Evolutionary conservation across 2,329 filamentous ascomycete species (phyloP).

Genomic region (Microcyclosporella mali): DNA sequence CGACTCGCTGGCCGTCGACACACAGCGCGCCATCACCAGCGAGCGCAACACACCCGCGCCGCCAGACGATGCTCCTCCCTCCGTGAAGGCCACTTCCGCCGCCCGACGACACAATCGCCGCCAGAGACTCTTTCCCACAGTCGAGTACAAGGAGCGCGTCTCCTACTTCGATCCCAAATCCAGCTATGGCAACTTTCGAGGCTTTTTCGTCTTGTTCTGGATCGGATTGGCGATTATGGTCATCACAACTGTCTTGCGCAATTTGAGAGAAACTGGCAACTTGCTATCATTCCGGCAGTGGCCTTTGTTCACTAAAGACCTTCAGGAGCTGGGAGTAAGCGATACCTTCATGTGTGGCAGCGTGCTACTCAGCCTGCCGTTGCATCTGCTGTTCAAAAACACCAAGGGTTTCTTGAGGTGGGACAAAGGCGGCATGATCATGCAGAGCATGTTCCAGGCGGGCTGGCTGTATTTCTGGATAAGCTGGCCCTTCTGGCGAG

Average conservation of each 20-base stretch:
- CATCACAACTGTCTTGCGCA: conserved; percentile 85
- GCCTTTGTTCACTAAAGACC: conserved; percentile 78
- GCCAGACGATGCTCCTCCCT: conserved; percentile 86
- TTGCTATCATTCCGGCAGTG: conserved; percentile 82
- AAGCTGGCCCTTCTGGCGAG: conserved; percentile 70
- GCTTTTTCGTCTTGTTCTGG: conserved; percentile 98
- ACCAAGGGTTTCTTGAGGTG: conserved; percentile 38
- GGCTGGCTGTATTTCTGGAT: conserved; percentile 73
- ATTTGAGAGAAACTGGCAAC: conserved; percentile 87
- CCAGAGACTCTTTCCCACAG: conserved; percentile 75
- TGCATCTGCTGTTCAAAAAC: conserved; percentile 15
- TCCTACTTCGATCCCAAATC: conserved; percentile 93
- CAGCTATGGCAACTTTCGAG: conserved; percentile 89
- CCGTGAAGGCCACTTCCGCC: conserved; percentile 75
- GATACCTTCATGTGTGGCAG: conserved; percentile 65
- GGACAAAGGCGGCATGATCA: conserved; percentile 66
- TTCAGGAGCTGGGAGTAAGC: conserved; percentile 76
- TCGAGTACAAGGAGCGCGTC: conserved; percentile 82
- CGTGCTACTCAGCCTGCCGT: conserved; percentile 11
- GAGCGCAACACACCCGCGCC: conserved; percentile 65
- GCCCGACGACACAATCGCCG: conserved; percentile 72
- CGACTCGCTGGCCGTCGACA: conserved; percentile 10
- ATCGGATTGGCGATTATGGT: conserved; percentile 95
- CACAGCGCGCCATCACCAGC: conserved; percentile 15
- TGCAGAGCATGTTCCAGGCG: conserved; percentile 78